Conservation (phyloP, 2,329 filamentous ascomycete genomes). For the Myrmaecium sp. region DNA sequence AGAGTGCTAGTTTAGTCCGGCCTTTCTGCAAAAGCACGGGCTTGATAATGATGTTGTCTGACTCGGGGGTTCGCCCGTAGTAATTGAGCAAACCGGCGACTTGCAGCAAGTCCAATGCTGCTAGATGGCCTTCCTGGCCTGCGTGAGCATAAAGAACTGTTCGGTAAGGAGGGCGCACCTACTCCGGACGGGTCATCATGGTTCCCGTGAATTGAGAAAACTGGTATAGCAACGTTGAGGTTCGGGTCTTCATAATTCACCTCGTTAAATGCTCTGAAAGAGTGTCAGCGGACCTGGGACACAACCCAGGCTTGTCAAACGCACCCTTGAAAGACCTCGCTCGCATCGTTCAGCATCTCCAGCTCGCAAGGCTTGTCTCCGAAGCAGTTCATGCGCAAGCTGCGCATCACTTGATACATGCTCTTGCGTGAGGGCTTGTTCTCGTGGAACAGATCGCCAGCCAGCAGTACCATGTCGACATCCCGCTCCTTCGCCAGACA, state of each 20-base stretch:
- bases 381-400: conserved; percentile 79
- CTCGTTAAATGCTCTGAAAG: conserved; percentile 54
- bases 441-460: conserved; percentile 91
- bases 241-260: conserved; percentile 97
- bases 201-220: conserved; percentile 97
- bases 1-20: conserved; percentile 77
- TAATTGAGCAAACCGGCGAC: conserved; percentile 89
- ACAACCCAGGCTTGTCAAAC: not conserved
- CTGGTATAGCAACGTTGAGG: conserved; percentile 91
- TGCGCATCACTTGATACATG: conserved; percentile 95
- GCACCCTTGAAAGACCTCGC: conserved; percentile 66
- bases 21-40: conserved; percentile 90
- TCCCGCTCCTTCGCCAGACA: conserved; percentile 69
- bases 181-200: conserved; percentile 91
- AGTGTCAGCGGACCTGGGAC: conserved; percentile 4
- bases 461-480: conserved; percentile 94
- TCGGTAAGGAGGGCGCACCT: conserved; percentile 5
- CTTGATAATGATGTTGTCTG: conserved; percentile 84
- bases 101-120: conserved; percentile 79
- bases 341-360: conserved; percentile 85
- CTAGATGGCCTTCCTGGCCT: conserved; percentile 59
- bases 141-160: conserved; percentile 5
- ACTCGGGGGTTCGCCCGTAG: conserved; percentile 79
- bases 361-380: conserved; percentile 92
- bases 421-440: conserved; percentile 93